phyloP scores from a whole-genome alignment of 805 yeast genomes.

The Cyberlindnera meyerae region DNA sequence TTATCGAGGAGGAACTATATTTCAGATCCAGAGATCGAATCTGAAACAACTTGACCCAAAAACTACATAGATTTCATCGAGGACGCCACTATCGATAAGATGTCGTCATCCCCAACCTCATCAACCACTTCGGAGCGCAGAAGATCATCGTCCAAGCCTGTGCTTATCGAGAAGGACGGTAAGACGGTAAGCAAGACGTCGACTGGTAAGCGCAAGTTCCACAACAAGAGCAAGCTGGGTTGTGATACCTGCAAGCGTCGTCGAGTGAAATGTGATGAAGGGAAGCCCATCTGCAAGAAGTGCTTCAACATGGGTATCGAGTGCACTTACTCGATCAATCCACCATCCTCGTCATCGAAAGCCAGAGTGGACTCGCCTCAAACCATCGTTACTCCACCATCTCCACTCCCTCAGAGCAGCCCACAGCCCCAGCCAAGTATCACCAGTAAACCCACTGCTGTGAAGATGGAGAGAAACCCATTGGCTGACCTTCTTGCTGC shows the following conservation, averaged over 20 bases:
- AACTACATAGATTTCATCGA: too few relatives aligned
- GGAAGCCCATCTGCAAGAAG: conserved; percentile 71
- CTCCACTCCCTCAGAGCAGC: not conserved
- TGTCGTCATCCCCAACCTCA: conserved; percentile 3
- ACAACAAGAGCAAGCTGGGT: conserved; percentile 83
- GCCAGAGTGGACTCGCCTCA: not conserved
- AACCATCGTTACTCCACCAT: not conserved
- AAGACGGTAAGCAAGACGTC: conserved; percentile 38
- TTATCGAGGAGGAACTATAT: too few relatives aligned
- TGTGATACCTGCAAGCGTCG: conserved; percentile 86
- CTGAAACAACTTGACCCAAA: too few relatives aligned
- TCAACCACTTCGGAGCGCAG: conserved; percentile 6
- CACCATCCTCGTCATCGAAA: not conserved
- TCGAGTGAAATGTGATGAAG: conserved; percentile 90
- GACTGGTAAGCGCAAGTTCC: conserved; percentile 79
- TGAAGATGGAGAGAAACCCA: not conserved
- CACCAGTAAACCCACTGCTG: too few relatives aligned
- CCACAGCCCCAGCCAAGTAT: not conserved
- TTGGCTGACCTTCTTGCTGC: conserved; percentile 3
- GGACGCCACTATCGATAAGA: not conserved
- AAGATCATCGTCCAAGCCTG: conserved; percentile 9
- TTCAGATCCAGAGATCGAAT: too few relatives aligned
- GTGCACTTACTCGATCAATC: conserved; percentile 51
- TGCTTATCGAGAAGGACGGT: conserved; percentile 34
- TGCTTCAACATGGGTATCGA: conserved; percentile 75